Percentiles rank a stretch among this genome's conserved stretches.
Evolutionary conservation across 371 early-diverging fungal genomes (phyloP).

Genomic region (Entomophthora muscae): DNA sequence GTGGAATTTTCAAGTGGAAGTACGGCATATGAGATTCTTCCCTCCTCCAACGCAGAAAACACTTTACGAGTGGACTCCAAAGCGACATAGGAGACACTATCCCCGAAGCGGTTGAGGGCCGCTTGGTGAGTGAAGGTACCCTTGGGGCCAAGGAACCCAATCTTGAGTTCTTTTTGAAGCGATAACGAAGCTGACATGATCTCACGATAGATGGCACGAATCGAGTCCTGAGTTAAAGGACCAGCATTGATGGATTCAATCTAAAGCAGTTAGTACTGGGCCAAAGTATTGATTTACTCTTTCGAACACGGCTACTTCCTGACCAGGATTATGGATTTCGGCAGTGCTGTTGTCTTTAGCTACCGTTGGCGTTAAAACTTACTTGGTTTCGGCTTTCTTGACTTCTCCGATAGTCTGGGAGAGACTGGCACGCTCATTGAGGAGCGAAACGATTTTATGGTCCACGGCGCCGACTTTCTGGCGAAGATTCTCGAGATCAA

Average conservation of each 20-base stretch:
- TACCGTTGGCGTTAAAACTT: neutral
- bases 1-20: slow-evolving; percentile 92
- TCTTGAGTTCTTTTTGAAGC: slow-evolving; percentile 54
- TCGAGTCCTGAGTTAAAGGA: slow-evolving; percentile 50
- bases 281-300: slow-evolving; percentile 11
- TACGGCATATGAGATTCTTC: slow-evolving; percentile 67
- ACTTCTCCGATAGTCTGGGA: slow-evolving; percentile 67
- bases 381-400: slow-evolving; percentile 19
- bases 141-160: slow-evolving; percentile 82
- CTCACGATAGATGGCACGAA: slow-evolving; percentile 75
- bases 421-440: slow-evolving; percentile 73
- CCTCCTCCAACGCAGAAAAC: slow-evolving; percentile 60
- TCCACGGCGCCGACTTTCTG: slow-evolving; percentile 57
- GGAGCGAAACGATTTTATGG: slow-evolving; percentile 46
- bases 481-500: too few species aligned
- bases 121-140: slow-evolving; percentile 85
- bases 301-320: slow-evolving; percentile 27
- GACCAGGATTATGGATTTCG: slow-evolving; percentile 26
- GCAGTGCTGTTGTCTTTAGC: neutral
- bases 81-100: slow-evolving; percentile 51
- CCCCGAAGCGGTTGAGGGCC: slow-evolving; percentile 73
- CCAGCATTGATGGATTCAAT: slow-evolving; percentile 53
- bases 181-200: slow-evolving; percentile 84
- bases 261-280: slow-evolving; percentile 12
- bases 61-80: slow-evolving; percentile 51